These are phyloP conservation scores for Fragilariopsis cylindrus DNA, from an alignment of 108 stramenopile species.

Conservation along the genomic window DNA sequence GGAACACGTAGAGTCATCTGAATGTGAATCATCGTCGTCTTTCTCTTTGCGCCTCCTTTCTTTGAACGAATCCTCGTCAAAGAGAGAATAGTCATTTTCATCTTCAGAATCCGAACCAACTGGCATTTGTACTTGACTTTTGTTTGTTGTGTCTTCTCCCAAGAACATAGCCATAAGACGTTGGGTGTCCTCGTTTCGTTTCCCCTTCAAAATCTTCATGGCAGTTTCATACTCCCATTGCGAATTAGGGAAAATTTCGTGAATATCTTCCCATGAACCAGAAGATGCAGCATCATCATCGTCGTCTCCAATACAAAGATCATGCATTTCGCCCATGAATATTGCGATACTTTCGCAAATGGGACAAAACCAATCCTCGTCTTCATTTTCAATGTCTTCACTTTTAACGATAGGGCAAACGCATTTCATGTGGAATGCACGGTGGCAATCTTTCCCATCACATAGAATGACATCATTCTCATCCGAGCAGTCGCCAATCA, in stretches of 20 bases:
- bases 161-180: slow-evolving; percentile 45
- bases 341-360: slow-evolving; percentile 53
- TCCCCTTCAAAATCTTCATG: slow-evolving; percentile 48
- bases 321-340: slow-evolving; percentile 52
- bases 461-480: slow-evolving; percentile 54
- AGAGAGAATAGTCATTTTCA: slow-evolving; percentile 40
- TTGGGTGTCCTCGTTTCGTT: slow-evolving; percentile 53
- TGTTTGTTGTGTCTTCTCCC: slow-evolving; percentile 35
- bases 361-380: slow-evolving; percentile 87
- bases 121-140: slow-evolving; percentile 18
- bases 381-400: slow-evolving; percentile 50
- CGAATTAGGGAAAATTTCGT: slow-evolving; percentile 74
- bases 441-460: slow-evolving; percentile 61
- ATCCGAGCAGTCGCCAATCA: slow-evolving; percentile 50
- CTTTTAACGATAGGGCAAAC: slow-evolving; percentile 52
- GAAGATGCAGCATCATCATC: slow-evolving; percentile 31
- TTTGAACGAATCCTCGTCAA: slow-evolving; percentile 44
- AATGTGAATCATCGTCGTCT: slow-evolving; percentile 43
- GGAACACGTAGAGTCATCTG: slow-evolving; percentile 30
- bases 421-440: slow-evolving; percentile 86
- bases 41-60: slow-evolving; percentile 33
- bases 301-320: slow-evolving; percentile 57
- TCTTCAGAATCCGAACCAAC: slow-evolving; percentile 44
- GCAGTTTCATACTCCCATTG: slow-evolving; percentile 56
- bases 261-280: slow-evolving; percentile 61